Percentiles rank a stretch among this genome's conserved stretches.
Evolutionary conservation across 805 yeast genomes (phyloP).

Genomic region (Alloascoidea africana): DNA sequence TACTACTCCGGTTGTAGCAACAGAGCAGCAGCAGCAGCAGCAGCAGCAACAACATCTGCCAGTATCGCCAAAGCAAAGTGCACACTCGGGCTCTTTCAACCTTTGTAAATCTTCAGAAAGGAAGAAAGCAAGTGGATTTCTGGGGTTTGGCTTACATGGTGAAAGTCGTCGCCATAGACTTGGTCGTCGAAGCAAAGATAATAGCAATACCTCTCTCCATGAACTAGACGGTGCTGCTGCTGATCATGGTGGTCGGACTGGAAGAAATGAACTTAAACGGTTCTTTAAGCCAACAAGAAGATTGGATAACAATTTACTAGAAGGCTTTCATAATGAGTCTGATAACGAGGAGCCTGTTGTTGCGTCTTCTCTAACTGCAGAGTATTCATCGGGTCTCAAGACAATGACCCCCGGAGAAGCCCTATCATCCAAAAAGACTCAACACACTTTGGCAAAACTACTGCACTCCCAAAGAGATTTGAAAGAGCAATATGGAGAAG

Average conservation of each 20-base stretch:
- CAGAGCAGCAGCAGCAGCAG: too few species aligned
- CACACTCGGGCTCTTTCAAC: too few species aligned
- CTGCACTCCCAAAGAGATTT: conserved; percentile 14
- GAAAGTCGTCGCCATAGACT: too few species aligned
- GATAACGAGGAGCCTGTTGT: conserved; percentile 14
- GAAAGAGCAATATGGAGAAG: conserved; percentile 54
- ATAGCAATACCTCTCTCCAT: too few species aligned
- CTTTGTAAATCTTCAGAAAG: too few species aligned
- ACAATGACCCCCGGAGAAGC: conserved; percentile 1
- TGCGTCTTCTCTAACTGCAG: too few species aligned
- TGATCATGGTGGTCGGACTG: neutral
- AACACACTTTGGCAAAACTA: neutral
- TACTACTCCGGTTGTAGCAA: too few species aligned
- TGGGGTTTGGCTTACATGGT: too few species aligned
- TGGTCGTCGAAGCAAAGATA: too few species aligned
- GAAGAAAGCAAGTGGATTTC: neutral
- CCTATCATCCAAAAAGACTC: neutral
- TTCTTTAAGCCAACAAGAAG: conserved; percentile 24
- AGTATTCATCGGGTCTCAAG: neutral
- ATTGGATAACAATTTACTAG: neutral
- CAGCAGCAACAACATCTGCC: too few species aligned
- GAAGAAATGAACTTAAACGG: conserved; percentile 24
- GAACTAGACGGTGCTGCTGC: too few species aligned
- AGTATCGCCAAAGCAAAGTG: too few species aligned
- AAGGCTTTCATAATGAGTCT: conserved; percentile 5